These are phyloP conservation scores for Calocybe cyanea DNA, from an alignment of 768 basidiomycete genomes.

Conservation along the genomic window DNA sequence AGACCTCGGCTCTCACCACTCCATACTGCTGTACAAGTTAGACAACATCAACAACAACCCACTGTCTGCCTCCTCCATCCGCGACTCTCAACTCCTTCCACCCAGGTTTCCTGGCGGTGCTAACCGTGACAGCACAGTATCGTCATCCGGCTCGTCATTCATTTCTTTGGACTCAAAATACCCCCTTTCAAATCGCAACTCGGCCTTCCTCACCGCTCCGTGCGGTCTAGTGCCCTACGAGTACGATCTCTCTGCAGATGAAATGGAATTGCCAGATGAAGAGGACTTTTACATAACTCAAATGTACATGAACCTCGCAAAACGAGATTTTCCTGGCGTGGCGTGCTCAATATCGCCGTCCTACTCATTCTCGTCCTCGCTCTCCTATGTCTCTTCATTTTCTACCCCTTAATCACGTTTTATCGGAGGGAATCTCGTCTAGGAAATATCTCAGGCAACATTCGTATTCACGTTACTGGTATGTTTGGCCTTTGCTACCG, in stretches of 20 bases:
- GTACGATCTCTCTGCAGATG: constrained; percentile 62
- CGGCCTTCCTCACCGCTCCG: constrained; percentile 18
- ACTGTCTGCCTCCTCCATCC: neutral
- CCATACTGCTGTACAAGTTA: constrained; percentile 23
- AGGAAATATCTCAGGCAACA: no score
- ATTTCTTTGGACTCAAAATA: constrained; percentile 18
- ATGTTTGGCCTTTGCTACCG: no score
- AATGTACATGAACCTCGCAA: constrained; percentile 27
- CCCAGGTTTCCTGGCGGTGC: constrained; percentile 9
- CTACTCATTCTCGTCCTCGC: constrained; percentile 57
- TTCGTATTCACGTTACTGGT: no score
- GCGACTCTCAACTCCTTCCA: constrained; percentile 7
- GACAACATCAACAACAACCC: constrained; percentile 9
- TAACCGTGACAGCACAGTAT: constrained; percentile 15
- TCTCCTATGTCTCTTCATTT: constrained; percentile 73
- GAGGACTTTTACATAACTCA: constrained; percentile 77
- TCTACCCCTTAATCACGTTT: constrained; percentile 68
- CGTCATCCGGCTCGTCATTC: constrained; percentile 13
- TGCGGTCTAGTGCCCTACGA: constrained; percentile 60
- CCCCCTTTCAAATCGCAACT: constrained; percentile 13
- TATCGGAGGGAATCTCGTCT: constrained; percentile 48
- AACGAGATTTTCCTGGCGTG: constrained; percentile 39
- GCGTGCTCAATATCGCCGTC: constrained; percentile 64
- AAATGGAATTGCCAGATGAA: constrained; percentile 54
- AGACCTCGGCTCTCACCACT: constrained; percentile 11